These are phyloP conservation scores for Pichia exigua DNA, from an alignment of 805 yeast genomes.

Conservation along the genomic window DNA sequence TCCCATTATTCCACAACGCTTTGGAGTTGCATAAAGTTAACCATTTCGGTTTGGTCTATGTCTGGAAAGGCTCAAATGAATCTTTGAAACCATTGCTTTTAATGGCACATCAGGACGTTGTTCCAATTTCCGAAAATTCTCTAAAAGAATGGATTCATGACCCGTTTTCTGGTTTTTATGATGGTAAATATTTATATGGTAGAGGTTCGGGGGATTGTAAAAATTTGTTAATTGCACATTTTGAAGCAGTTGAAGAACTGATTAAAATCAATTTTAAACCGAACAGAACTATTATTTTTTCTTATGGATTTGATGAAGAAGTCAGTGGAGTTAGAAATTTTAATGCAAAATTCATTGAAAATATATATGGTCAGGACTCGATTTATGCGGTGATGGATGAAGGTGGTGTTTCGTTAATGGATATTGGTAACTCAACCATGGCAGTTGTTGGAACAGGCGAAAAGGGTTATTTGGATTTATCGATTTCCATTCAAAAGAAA, in stretches of 20 bases:
- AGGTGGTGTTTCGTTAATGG: slow-evolving; percentile 30
- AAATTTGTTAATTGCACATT: slow-evolving; percentile 35
- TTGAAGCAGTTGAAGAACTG: slow-evolving; percentile 26
- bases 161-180: slow-evolving; percentile 33
- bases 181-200: slow-evolving; percentile 33
- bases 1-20: slow-evolving; percentile 31
- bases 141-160: slow-evolving; percentile 32
- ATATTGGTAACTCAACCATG: slow-evolving; percentile 32
- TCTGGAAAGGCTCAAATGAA: slow-evolving; percentile 36
- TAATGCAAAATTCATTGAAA: slow-evolving; percentile 29
- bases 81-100: slow-evolving; percentile 37
- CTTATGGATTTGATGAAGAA: slow-evolving; percentile 47
- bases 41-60: slow-evolving; percentile 36
- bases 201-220: slow-evolving; percentile 39
- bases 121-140: slow-evolving; percentile 39
- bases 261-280: slow-evolving; percentile 32
- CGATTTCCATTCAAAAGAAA: slow-evolving; percentile 35
- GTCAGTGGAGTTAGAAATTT: slow-evolving; percentile 32
- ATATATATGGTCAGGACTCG: slow-evolving; percentile 35
- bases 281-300: slow-evolving; percentile 36
- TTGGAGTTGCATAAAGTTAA: slow-evolving; percentile 34
- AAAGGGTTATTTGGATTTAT: slow-evolving; percentile 38
- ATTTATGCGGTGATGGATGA: slow-evolving; percentile 41
- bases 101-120: slow-evolving; percentile 46
- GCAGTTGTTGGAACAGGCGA: slow-evolving; percentile 42